These are phyloP conservation scores for Ascochyta koolunga DNA, from an alignment of 2,329 filamentous ascomycete genomes.

Conservation along the genomic window DNA sequence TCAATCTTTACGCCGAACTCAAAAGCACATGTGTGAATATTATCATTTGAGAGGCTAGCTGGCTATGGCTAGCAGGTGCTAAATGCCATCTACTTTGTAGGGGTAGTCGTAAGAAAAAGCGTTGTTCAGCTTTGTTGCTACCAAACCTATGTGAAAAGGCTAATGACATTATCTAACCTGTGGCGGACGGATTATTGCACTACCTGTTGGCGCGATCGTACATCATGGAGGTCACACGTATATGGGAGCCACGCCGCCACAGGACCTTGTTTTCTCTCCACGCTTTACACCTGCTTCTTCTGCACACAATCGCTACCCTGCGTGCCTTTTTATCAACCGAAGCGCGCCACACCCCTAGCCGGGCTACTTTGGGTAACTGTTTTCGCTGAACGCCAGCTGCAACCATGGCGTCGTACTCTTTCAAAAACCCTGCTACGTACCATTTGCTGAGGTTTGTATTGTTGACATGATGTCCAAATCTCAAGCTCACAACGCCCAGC, in stretches of 20 bases:
- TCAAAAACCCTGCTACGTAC: conserved; percentile 73
- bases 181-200: too few species aligned
- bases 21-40: too few species aligned
- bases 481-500: conserved; percentile 52
- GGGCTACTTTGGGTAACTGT: neutral
- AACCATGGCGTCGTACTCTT: conserved; percentile 53
- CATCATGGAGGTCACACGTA: neutral
- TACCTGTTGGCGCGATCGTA: conserved; percentile 8
- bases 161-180: too few species aligned
- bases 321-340: neutral
- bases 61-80: too few species aligned
- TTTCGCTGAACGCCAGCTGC: neutral
- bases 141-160: too few species aligned
- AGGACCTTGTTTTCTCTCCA: too few species aligned
- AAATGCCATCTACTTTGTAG: too few species aligned
- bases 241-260: neutral
- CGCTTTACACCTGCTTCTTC: neutral
- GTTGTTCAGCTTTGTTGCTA: too few species aligned
- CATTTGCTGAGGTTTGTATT: conserved; percentile 71
- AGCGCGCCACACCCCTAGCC: neutral
- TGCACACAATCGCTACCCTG: neutral
- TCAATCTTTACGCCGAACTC: too few species aligned
- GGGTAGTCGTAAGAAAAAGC: too few species aligned
- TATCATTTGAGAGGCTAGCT: too few species aligned
- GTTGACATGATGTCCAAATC: neutral